Conservation (phyloP, 2,329 filamentous ascomycete species). For the Colletotrichum chrysophilum region DNA sequence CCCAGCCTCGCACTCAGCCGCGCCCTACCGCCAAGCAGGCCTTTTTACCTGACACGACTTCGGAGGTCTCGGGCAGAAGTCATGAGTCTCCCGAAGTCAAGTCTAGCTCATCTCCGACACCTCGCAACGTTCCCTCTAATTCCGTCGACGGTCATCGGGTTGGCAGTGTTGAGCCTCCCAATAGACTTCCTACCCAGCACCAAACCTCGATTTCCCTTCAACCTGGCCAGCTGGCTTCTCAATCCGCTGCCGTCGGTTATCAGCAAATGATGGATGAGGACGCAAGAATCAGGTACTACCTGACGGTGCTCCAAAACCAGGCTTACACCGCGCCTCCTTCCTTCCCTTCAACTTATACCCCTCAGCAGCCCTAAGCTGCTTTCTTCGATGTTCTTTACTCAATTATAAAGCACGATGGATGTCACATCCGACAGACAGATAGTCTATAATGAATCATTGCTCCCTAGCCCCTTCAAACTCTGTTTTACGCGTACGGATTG, state of each 20-base stretch:
- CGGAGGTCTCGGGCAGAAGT: background rate
- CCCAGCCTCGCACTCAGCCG: background rate
- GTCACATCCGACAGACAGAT: background rate
- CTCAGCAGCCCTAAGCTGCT: conserved; percentile 16
- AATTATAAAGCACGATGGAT: background rate
- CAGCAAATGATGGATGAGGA: background rate
- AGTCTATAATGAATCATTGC: conserved; percentile 6
- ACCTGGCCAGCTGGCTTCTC: background rate
- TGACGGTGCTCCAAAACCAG: background rate
- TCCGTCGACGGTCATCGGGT: background rate
- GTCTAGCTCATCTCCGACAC: background rate
- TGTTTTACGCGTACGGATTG: background rate
- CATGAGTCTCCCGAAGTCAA: background rate
- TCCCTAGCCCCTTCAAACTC: background rate
- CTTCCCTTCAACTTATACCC: conserved; percentile 17
- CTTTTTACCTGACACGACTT: background rate
- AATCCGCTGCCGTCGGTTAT: background rate
- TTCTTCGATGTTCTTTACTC: conserved; percentile 8
- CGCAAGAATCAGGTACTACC: background rate
- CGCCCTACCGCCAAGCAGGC: background rate
- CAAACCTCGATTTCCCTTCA: background rate
- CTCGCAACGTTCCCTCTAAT: background rate
- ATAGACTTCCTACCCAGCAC: background rate
- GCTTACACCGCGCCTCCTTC: background rate
- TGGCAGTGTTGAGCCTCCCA: background rate